phyloP scores from a whole-genome alignment of 1,284 basidiomycete genomes.

The Hemileia vastatrix region DNA sequence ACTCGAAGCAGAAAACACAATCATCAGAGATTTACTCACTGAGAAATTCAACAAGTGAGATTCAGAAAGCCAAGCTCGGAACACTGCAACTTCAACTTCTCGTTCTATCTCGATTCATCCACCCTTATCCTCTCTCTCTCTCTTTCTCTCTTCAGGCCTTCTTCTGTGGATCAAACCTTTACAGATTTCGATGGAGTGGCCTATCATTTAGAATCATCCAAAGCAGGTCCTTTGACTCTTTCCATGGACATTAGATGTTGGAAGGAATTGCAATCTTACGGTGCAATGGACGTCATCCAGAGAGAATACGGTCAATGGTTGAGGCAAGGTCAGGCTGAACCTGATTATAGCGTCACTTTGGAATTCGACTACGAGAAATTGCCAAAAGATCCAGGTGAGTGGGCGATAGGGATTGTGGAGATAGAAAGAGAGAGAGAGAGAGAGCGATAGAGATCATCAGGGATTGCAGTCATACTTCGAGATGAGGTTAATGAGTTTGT shows the following conservation, averaged over 20 bases:
- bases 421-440: too few species aligned
- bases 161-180: constrained; percentile 77
- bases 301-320: constrained; percentile 75
- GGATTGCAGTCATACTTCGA: too few species aligned
- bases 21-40: constrained; percentile 78
- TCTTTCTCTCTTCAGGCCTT: too few species aligned
- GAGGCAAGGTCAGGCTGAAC: constrained; percentile 54
- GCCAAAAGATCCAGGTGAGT: constrained; percentile 67
- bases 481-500: too few species aligned
- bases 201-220: constrained; percentile 83
- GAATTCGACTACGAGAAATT: constrained; percentile 75
- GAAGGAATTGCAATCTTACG: constrained; percentile 79
- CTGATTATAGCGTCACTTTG: constrained; percentile 80
- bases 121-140: background rate
- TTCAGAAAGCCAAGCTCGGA: background rate
- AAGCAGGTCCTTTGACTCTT: constrained; percentile 59
- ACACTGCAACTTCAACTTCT: background rate
- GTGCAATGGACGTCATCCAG: constrained; percentile 67
- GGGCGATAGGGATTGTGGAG: too few species aligned
- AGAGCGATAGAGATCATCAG: too few species aligned
- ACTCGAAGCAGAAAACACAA: constrained; percentile 75
- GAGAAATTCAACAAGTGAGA: constrained; percentile 78
- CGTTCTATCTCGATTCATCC: background rate
- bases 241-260: constrained; percentile 94
- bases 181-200: constrained; percentile 96